phyloP scores from a whole-genome alignment of 2,329 filamentous ascomycete genomes.

The Helminthosporium solani region DNA sequence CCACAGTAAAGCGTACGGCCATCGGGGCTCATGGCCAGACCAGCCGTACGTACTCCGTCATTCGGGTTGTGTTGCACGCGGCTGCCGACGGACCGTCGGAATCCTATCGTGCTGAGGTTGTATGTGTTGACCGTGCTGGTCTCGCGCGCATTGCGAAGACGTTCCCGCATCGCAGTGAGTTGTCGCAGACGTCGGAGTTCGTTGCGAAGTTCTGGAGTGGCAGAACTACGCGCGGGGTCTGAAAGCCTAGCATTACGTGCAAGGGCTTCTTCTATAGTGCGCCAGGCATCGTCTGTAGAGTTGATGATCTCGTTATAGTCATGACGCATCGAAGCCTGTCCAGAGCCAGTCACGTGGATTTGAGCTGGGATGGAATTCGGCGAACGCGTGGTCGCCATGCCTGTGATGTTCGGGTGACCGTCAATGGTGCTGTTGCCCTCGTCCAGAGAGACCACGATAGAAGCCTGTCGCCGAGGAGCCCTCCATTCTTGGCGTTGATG shows the following conservation, averaged over 20 bases:
- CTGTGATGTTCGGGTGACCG: conserved; percentile 29
- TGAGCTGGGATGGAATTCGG: conserved; percentile 30
- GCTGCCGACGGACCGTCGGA: conserved; percentile 25
- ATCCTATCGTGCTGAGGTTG: conserved; percentile 23
- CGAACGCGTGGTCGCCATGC: conserved; percentile 30
- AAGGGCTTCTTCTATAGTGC: conserved; percentile 51
- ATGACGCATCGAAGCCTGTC: conserved; percentile 28
- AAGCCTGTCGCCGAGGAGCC: conserved; percentile 42
- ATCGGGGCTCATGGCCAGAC: conserved; percentile 51
- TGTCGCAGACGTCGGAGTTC: conserved; percentile 40
- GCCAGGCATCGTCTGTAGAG: conserved; percentile 48
- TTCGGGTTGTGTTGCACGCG: conserved; percentile 26
- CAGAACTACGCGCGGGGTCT: conserved; percentile 18
- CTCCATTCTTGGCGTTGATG: conserved; percentile 23
- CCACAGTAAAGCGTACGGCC: conserved; percentile 50
- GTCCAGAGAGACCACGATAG: conserved; percentile 34
- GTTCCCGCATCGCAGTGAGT: conserved; percentile 39
- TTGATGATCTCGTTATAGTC: conserved; percentile 31
- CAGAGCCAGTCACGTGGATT: neutral
- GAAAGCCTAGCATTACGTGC: conserved; percentile 34
- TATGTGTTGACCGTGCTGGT: conserved; percentile 24
- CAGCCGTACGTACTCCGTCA: conserved; percentile 48
- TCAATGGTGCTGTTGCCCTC: conserved; percentile 15
- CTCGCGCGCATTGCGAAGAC: conserved; percentile 37
- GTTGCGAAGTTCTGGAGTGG: conserved; percentile 32